A percentile compares a stretch with the other conserved stretches of the same genome.
These are phyloP conservation scores for Phylloporus sp. DNA, from an alignment of 768 basidiomycete genomes.

Conservation along the genomic window DNA sequence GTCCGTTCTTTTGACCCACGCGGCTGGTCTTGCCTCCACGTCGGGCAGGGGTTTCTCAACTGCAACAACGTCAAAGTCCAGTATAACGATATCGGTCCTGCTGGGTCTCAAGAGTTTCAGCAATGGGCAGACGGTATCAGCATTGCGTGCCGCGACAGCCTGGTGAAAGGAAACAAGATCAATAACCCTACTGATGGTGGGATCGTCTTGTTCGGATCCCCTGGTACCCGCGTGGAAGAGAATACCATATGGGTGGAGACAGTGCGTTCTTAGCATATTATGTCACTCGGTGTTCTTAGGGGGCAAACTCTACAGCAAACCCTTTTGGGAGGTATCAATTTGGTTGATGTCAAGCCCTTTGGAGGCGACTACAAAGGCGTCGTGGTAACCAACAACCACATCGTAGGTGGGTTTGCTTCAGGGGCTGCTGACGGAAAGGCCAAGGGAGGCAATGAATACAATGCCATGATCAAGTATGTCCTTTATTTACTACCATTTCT, in stretches of 20 bases:
- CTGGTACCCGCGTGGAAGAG: slow-evolving; percentile 68
- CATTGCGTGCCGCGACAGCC: slow-evolving; percentile 58
- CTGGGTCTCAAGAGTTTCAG: slow-evolving; percentile 58
- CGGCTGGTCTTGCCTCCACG: slow-evolving; percentile 80
- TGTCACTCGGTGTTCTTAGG: background rate
- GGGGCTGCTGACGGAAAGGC: slow-evolving; percentile 36
- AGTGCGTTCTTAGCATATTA: slow-evolving; percentile 38
- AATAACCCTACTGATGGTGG: slow-evolving; percentile 75
- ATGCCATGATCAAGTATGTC: slow-evolving; percentile 68
- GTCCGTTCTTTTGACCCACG: slow-evolving; percentile 75
- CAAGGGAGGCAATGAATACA: slow-evolving; percentile 51
- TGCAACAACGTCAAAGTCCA: slow-evolving; percentile 67
- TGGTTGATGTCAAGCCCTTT: slow-evolving; percentile 72
- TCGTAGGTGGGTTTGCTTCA: slow-evolving; percentile 67
- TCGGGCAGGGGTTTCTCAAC: slow-evolving; percentile 61
- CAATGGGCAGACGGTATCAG: slow-evolving; percentile 85
- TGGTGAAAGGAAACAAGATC: slow-evolving; percentile 65
- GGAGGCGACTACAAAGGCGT: slow-evolving; percentile 60
- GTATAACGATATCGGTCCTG: slow-evolving; percentile 82
- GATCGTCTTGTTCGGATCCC: slow-evolving; percentile 73
- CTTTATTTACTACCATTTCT: background rate
- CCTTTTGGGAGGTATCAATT: slow-evolving; percentile 70
- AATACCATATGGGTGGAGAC: slow-evolving; percentile 72
- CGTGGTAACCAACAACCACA: slow-evolving; percentile 61
- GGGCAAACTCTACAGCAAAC: slow-evolving; percentile 46